Conservation (phyloP, 108 stramenopile genomes). For the Nitzschia sp. region DNA sequence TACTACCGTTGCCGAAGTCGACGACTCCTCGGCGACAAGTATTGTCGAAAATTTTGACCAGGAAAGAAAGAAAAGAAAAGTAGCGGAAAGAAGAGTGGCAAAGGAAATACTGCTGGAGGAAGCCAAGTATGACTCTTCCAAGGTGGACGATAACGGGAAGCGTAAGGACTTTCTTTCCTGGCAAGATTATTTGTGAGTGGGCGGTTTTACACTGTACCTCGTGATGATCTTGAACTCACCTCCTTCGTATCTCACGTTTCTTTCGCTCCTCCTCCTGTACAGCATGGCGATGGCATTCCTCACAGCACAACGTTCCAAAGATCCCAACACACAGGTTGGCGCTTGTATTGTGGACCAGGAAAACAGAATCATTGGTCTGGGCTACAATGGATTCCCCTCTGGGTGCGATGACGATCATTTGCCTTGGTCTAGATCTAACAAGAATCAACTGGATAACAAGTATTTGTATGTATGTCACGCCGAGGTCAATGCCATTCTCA, state of each 20-base stretch:
- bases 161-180: conserved; percentile 66
- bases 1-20: neutral
- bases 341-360: conserved; percentile 74
- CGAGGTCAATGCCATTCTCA: conserved; percentile 96
- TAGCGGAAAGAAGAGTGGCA: conserved; percentile 7
- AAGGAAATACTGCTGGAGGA: conserved; percentile 37
- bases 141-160: conserved; percentile 30
- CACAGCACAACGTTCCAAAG: conserved; percentile 94
- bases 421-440: conserved; percentile 84
- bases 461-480: conserved; percentile 98
- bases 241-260: too few species aligned
- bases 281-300: conserved; percentile 96
- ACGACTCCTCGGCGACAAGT: neutral
- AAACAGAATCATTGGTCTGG: conserved; percentile 92
- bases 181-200: conserved; percentile 71
- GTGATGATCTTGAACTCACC: too few species aligned
- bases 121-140: conserved; percentile 58
- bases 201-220: too few species aligned
- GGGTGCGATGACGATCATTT: conserved; percentile 91
- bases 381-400: conserved; percentile 97
- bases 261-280: conserved; percentile 46
- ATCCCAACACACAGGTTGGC: conserved; percentile 97
- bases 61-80: neutral
- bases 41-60: neutral
- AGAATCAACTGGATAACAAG: conserved; percentile 81